Percentiles rank a stretch among this genome's conserved stretches.
phyloP scores from a whole-genome alignment of 805 yeast species.

The Pichia ethanolica region DNA sequence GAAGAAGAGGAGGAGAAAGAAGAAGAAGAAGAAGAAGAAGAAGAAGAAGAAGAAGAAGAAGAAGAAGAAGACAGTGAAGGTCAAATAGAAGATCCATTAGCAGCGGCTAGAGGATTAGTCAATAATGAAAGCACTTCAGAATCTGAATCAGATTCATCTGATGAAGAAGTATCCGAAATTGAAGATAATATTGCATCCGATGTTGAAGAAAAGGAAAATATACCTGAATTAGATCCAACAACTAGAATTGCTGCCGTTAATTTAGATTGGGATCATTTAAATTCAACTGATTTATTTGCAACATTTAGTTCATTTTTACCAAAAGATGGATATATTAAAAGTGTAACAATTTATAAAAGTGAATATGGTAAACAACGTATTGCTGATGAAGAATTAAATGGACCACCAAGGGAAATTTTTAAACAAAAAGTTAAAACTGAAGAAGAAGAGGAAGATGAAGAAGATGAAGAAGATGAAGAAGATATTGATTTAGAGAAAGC shows the following conservation, averaged over 20 bases:
- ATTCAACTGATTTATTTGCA: constrained; percentile 80
- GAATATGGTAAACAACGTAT: constrained; percentile 90
- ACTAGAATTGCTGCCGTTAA: constrained; percentile 83
- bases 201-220: constrained; percentile 33
- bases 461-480: constrained; percentile 33
- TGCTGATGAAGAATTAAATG: constrained; percentile 83
- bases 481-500: constrained; percentile 46
- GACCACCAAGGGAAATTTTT: constrained; percentile 87
- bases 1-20: constrained; percentile 12
- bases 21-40: constrained; percentile 8
- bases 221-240: constrained; percentile 87
- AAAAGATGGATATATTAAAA: constrained; percentile 55
- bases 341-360: constrained; percentile 75
- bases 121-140: constrained; percentile 23
- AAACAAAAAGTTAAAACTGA: constrained; percentile 26
- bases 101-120: constrained; percentile 55
- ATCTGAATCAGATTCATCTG: constrained; percentile 38
- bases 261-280: constrained; percentile 95
- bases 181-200: constrained; percentile 40
- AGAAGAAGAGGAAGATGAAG: constrained; percentile 29
- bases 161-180: constrained; percentile 29
- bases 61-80: constrained; percentile 21
- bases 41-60: constrained; percentile 21
- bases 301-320: constrained; percentile 85
- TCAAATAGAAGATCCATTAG: constrained; percentile 9